Base-by-base conservation (phyloP, 1,139 yeast genomes). In the Candida glucosophila region DNA sequence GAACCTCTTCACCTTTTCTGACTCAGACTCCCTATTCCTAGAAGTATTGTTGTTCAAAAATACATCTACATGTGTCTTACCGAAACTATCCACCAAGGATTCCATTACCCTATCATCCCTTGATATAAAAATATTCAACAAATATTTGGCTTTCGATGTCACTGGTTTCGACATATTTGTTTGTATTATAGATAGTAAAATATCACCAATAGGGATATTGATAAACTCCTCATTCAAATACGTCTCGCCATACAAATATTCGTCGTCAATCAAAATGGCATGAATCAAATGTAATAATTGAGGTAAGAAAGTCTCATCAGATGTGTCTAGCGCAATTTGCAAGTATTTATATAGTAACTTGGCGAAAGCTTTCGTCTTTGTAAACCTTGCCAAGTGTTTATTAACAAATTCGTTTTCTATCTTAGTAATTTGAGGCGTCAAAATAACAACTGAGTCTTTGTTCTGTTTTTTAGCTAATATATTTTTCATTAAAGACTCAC, bases 201-300 rank as follows among this genome's bases (percentile, higher is more conserved):
- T 49, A 34, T 68, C 72, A 39, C 77, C 57, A 17, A 79, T 59
- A 3, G 83, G 79, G 23, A 70, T 68, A 16, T 58, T 52, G 12
- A 73, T 48, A 35, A 70, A 74, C n/a, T 55, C 43, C 12, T 60
- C 58, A 23, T 70, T 58, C 12, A 71, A 49, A 30, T 49, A 47
- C 3, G 42, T 38, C 6, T 46, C 34, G 0, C 73, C 74, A 34
- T 58, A 46, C 2, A 60, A 35, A 2, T 43, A 31, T 32, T 67
- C 75, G 33, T 70, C 72, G 44, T 79, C 85, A 12, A 64, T 33
- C 15, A 79, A 44, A 4, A 76, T 58, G 3, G 80, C 88, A 52
- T 79, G 85, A 3, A 78, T 36, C 30, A 79, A 58, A 40, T 79
- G 90, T 22, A 80, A 58, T n/a, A 76, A 43, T 26, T 72, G 75